Evolutionary conservation across 495 filamentous ascomycete species (phyloP).

Genomic region (Daldinia caldariorum): DNA sequence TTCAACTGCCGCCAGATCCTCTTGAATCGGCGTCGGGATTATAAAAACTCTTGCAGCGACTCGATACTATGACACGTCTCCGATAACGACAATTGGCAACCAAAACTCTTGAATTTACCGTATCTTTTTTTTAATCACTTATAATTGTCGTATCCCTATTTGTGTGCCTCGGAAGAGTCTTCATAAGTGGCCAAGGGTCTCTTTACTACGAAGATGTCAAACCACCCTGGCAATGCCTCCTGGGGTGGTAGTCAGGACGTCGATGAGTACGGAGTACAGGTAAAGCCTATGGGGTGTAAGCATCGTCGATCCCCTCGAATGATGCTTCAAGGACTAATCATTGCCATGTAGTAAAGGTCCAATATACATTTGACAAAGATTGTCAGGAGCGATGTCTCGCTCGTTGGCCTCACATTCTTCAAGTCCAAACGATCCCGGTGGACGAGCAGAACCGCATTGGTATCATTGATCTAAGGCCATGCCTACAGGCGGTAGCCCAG

Average conservation of each 20-base stretch:
- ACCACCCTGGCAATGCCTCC: conserved; percentile 21
- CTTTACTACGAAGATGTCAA: conserved; percentile 34
- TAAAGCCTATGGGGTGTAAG: conserved; percentile 64
- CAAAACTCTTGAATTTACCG: background rate
- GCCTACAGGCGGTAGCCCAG: conserved; percentile 81
- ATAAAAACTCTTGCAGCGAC: conserved; percentile 19
- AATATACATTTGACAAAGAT: conserved; percentile 94
- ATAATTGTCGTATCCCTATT: conserved; percentile 3
- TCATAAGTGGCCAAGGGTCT: conserved; percentile 9
- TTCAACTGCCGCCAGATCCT: conserved; percentile 3
- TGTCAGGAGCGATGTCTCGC: conserved; percentile 91
- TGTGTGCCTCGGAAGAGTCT: conserved; percentile 11
- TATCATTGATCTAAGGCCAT: conserved; percentile 88
- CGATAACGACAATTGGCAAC: conserved; percentile 10
- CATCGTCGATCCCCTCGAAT: conserved; percentile 9
- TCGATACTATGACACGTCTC: conserved; percentile 30
- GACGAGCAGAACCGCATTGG: conserved; percentile 80
- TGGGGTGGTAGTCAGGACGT: conserved; percentile 61
- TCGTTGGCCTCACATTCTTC: conserved; percentile 82
- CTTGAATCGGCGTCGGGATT: conserved; percentile 4
- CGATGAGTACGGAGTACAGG: conserved; percentile 57
- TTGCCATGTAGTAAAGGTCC: conserved; percentile 81
- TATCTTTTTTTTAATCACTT: background rate
- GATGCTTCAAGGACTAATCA: conserved; percentile 36
- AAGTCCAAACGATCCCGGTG: conserved; percentile 79